Evolutionary conservation across 768 basidiomycete species (phyloP).

Genomic region (Panaeolus papilionaceus): DNA sequence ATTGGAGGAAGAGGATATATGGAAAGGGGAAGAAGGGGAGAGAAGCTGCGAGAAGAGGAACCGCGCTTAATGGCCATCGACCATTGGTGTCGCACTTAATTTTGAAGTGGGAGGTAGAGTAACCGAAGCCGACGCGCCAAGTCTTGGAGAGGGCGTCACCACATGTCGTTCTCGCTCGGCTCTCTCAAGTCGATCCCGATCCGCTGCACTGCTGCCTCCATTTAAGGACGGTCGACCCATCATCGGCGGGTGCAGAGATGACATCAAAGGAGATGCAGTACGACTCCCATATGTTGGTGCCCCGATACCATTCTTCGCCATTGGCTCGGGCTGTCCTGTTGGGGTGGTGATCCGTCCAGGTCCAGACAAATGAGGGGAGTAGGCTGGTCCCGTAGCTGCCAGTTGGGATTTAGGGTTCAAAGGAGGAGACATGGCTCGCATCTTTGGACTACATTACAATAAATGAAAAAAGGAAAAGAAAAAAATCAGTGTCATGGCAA

Average conservation of each 20-base stretch:
- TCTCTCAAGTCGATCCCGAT: slow-evolving; percentile 38
- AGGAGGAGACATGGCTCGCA: slow-evolving; percentile 40
- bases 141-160: slow-evolving; percentile 35
- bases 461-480: background rate
- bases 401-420: slow-evolving; percentile 25
- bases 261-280: slow-evolving; percentile 39
- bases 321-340: slow-evolving; percentile 29
- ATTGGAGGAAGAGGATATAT: background rate
- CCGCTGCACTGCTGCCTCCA: slow-evolving; percentile 22
- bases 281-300: slow-evolving; percentile 31
- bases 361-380: slow-evolving; percentile 31
- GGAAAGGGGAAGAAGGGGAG: background rate
- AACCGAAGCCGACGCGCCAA: slow-evolving; percentile 26
- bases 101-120: slow-evolving; percentile 42
- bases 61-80: slow-evolving; percentile 41
- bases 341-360: slow-evolving; percentile 31
- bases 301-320: slow-evolving; percentile 28
- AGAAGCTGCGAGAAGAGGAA: slow-evolving; percentile 8
- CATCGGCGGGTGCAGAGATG: slow-evolving; percentile 29
- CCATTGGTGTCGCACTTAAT: slow-evolving; percentile 49
- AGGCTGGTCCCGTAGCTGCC: slow-evolving; percentile 26
- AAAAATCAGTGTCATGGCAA: background rate
- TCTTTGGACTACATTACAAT: slow-evolving; percentile 35
- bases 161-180: slow-evolving; percentile 32
- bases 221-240: slow-evolving; percentile 22